These are phyloP conservation scores for Amoebophrya sp. DNA, from an alignment of 169 alveolate genomes.

Conservation along the genomic window DNA sequence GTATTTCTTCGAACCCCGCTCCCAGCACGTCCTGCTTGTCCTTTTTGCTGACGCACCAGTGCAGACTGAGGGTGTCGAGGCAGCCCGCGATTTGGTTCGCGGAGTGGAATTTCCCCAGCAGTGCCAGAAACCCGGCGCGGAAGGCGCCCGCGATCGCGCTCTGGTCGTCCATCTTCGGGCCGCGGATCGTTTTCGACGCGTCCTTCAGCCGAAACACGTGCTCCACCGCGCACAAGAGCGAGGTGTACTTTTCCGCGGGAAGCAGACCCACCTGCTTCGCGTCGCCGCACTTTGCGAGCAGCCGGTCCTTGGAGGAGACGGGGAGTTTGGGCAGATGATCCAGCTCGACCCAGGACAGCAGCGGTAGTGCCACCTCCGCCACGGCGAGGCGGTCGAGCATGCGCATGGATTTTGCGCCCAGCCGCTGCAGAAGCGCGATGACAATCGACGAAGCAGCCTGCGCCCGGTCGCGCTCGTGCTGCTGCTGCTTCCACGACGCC, in stretches of 20 bases:
- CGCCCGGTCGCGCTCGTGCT: too few relatives aligned
- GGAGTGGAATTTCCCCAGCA: too few relatives aligned
- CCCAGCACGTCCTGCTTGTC: neutral
- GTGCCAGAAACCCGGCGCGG: neutral
- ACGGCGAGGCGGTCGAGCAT: neutral
- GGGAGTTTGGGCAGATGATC: neutral
- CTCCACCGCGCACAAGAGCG: neutral
- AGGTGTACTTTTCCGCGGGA: neutral
- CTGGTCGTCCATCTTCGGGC: neutral
- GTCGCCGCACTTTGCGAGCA: neutral
- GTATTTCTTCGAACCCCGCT: neutral
- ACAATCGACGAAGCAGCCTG: too few relatives aligned
- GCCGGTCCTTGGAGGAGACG: neutral
- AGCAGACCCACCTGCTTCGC: neutral
- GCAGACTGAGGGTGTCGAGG: neutral
- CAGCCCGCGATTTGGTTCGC: neutral
- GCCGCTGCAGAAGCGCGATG: too few relatives aligned
- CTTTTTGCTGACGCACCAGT: neutral
- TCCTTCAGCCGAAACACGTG: neutral
- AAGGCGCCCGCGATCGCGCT: neutral
- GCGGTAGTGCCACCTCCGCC: neutral
- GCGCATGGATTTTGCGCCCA: too few relatives aligned
- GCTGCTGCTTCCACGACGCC: too few relatives aligned
- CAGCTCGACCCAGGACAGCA: neutral
- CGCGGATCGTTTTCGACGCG: neutral